Conservation (phyloP, 2,329 filamentous ascomycete species). For the Cadophora luteo-olivacea region DNA sequence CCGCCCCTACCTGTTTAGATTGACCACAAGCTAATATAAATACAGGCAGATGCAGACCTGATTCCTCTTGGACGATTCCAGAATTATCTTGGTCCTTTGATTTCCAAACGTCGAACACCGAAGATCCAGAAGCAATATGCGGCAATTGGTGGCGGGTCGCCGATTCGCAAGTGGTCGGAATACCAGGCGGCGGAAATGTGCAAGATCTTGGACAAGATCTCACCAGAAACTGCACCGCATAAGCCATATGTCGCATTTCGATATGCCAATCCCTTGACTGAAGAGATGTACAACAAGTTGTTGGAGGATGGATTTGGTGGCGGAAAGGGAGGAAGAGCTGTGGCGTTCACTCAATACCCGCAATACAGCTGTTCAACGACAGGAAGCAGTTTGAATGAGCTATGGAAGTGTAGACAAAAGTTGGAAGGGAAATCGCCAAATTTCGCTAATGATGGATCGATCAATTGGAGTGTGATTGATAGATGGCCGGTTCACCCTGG, state of each 20-base stretch:
- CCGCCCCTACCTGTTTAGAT: conserved; percentile 13
- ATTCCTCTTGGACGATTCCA: conserved; percentile 96
- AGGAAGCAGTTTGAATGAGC: conserved; percentile 91
- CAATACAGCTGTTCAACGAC: conserved; percentile 99
- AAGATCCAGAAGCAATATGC: conserved; percentile 97
- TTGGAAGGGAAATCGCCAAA: conserved; percentile 75
- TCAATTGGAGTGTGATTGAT: conserved; percentile 97
- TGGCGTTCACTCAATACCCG: conserved; percentile 97
- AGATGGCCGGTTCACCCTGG: conserved; percentile 94
- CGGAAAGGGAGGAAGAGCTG: conserved; percentile 88
- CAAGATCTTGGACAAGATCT: conserved; percentile 90
- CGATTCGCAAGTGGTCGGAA: conserved; percentile 98
- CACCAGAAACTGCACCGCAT: conserved; percentile 92
- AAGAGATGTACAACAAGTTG: conserved; percentile 86
- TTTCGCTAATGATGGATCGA: conserved; percentile 66
- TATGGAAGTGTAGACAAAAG: conserved; percentile 95
- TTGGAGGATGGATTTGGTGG: conserved; percentile 89
- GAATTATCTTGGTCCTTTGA: conserved; percentile 86
- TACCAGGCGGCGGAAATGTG: conserved; percentile 95
- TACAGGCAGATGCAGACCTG: conserved; percentile 85
- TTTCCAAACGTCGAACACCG: conserved; percentile 85
- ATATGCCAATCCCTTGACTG: conserved; percentile 91
- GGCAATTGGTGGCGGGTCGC: conserved; percentile 95
- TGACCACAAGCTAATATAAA: conserved; percentile 24
- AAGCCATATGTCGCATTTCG: conserved; percentile 98